Evolutionary conservation across 2,329 filamentous ascomycete genomes (phyloP), one percentile per base, ranked within the genome.

Genomic region (Sporothrix inflata): DNA sequence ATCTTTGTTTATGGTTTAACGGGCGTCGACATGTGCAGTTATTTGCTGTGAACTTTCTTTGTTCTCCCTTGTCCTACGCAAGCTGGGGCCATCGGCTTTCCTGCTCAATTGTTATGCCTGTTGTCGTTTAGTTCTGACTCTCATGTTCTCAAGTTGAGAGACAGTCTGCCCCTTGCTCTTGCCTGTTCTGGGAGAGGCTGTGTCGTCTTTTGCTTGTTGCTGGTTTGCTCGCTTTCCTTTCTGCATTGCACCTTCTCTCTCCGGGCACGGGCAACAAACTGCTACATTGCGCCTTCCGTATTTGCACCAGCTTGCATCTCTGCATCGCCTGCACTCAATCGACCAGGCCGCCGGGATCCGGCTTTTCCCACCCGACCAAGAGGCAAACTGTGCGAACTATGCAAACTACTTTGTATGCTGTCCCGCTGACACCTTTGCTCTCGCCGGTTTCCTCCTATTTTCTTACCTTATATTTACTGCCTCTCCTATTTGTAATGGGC

Each of bases 401-500:
- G 60, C 60, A 63, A 16, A 42, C 19, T n/a, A 6, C n/a, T n/a
- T n/a, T n/a, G n/a, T n/a, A n/a, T 63, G 16, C 42, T 66, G 63
- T 66, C 63, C 42, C 14, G 42, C 40, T 65, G 61, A 34, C 42
- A 7, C 61, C 24, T 47, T n/a, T 47, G 12, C 38, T 42, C 38
- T 47, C 21, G 42, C 42, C 24, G 38, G 61, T 19, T 47, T 47
- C 11, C 61, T 65, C 61, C 63, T 45, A n/a, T 51, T 51, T 34
- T 49, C 19, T 49, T 19, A 51, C 45, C 19, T 51, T 40, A 38
- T 69, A n/a, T 30, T 27, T 45, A 30, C 49, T 63, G n/a, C 24
- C 61, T 49, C 61, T 27, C 53, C 53, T 69, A 19, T 69, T 55
- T 61, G 61, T 63, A 21, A 63, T 45, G 60, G 60, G 38, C 55